Conservation (phyloP, 1,139 yeast species). For the Saccharomycopsis crataegensis region DNA sequence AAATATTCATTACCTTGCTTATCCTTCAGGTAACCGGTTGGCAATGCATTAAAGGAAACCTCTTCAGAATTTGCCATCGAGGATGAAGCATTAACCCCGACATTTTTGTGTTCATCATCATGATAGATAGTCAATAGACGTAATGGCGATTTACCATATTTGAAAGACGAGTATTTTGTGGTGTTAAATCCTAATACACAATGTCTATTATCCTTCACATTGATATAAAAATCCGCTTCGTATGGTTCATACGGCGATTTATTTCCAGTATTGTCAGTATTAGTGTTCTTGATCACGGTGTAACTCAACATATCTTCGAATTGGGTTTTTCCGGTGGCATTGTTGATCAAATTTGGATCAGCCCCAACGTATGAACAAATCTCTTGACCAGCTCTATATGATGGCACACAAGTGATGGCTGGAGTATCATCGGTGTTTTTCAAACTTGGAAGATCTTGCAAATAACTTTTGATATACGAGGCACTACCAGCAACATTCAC, state of each 20-base stretch:
- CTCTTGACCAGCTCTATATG: slow-evolving; percentile 40
- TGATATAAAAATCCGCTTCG: slow-evolving; percentile 52
- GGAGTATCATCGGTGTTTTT: slow-evolving; percentile 31
- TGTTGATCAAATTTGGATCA: slow-evolving; percentile 42
- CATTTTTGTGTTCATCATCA: slow-evolving; percentile 22
- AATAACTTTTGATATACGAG: slow-evolving; percentile 36
- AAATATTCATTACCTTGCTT: slow-evolving; percentile 42
- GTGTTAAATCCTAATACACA: slow-evolving; percentile 56
- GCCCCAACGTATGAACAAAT: slow-evolving; percentile 45
- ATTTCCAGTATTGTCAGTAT: slow-evolving; percentile 29
- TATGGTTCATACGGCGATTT: slow-evolving; percentile 58
- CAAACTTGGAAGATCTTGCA: slow-evolving; percentile 58
- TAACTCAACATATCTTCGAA: slow-evolving; percentile 41
- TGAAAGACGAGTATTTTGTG: slow-evolving; percentile 31
- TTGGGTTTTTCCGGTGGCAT: slow-evolving; percentile 7
- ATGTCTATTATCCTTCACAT: slow-evolving; percentile 53
- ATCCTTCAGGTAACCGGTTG: slow-evolving; percentile 47
- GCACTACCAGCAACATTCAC: slow-evolving; percentile 20
- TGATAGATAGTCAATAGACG: slow-evolving; percentile 48
- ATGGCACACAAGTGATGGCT: slow-evolving; percentile 33
- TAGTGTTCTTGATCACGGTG: slow-evolving; percentile 35
- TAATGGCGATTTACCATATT: slow-evolving; percentile 45
- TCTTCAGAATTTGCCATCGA: background rate
- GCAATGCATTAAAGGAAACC: slow-evolving; percentile 24
- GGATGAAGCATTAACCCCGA: background rate